Evolutionary conservation across 2,329 filamentous ascomycete species (phyloP).

Genomic region (Aureobasidium sp.): DNA sequence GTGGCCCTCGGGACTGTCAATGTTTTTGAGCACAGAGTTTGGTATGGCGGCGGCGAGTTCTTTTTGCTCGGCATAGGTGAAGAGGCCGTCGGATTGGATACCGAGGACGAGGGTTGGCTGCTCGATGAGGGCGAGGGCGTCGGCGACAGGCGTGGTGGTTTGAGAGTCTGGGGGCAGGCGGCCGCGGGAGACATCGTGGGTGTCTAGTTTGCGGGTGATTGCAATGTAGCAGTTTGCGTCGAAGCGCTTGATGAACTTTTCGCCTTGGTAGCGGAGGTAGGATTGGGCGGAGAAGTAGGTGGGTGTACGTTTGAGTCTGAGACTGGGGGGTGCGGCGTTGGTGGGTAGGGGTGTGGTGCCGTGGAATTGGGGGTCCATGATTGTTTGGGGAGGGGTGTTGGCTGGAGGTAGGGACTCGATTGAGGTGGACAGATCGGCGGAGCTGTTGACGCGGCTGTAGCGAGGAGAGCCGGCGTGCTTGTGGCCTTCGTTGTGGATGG

Average conservation of each 20-base stretch:
- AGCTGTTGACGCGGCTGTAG: conserved; percentile 30
- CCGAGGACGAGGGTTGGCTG: conserved; percentile 88
- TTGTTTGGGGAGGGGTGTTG: conserved; percentile 18
- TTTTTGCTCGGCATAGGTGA: conserved; percentile 94
- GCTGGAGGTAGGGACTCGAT: conserved; percentile 19
- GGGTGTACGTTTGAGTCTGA: conserved; percentile 29
- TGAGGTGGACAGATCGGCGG: conserved; percentile 19
- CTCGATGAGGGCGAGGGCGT: conserved; percentile 71
- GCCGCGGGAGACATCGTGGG: conserved; percentile 83
- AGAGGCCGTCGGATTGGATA: conserved; percentile 91
- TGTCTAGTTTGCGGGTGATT: conserved; percentile 95
- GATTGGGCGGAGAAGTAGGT: conserved; percentile 99
- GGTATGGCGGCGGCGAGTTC: conserved; percentile 78
- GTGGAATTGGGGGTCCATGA: conserved; percentile 40
- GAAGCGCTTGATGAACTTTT: conserved; percentile 94
- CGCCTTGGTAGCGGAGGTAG: conserved; percentile 90
- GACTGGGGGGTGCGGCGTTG: conserved; percentile 26
- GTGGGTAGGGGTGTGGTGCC: conserved; percentile 31
- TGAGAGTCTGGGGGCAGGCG: conserved; percentile 35
- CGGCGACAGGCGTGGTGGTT: conserved; percentile 50
- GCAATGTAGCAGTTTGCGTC: conserved; percentile 99
- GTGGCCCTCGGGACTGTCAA: conserved; percentile 90
- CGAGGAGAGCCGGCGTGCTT: conserved; percentile 40
- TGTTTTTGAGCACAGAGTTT: conserved; percentile 69
- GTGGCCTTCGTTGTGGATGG: conserved; percentile 46